Conservation (phyloP, 2,329 filamentous ascomycete genomes). For the Colletotrichum chlorophyti region DNA sequence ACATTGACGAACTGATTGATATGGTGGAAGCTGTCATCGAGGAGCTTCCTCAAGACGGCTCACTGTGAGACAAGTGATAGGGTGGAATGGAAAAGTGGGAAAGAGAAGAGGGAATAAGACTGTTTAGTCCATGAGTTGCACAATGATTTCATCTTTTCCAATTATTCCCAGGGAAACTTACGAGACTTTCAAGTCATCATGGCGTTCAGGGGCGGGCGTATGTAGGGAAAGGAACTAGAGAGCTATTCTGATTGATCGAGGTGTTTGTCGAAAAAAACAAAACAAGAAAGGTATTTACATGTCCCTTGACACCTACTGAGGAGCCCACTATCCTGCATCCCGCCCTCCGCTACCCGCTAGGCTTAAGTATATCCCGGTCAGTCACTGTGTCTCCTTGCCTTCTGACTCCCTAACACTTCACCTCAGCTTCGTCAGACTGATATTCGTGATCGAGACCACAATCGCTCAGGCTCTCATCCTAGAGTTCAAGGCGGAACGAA, state of each 20-base stretch:
- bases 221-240: slow-evolving; percentile 15
- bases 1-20: slow-evolving; percentile 82
- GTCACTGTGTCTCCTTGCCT: no score
- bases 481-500: slow-evolving; percentile 72
- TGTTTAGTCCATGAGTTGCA: slow-evolving; percentile 5
- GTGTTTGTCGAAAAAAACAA: no score
- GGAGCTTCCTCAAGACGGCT: slow-evolving; percentile 66
- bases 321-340: background rate
- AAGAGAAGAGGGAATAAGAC: background rate
- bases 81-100: background rate
- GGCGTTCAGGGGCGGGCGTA: slow-evolving; percentile 23
- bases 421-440: background rate
- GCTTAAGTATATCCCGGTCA: no score
- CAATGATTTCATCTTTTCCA: slow-evolving; percentile 17
- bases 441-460: slow-evolving; percentile 7
- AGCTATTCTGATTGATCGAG: slow-evolving; percentile 5
- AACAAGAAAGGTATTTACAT: slow-evolving; percentile 21
- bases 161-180: slow-evolving; percentile 17
- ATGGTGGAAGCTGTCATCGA: slow-evolving; percentile 79
- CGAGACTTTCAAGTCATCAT: slow-evolving; percentile 11
- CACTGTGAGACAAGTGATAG: no score
- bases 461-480: slow-evolving; percentile 34
- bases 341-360: no score
- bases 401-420: no score
- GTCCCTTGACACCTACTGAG: background rate